Percentiles rank a stretch among this genome's conserved stretches.
These are phyloP conservation scores for Cryptococcus sp. DNA, from an alignment of 1,284 basidiomycete genomes.

Conservation along the genomic window DNA sequence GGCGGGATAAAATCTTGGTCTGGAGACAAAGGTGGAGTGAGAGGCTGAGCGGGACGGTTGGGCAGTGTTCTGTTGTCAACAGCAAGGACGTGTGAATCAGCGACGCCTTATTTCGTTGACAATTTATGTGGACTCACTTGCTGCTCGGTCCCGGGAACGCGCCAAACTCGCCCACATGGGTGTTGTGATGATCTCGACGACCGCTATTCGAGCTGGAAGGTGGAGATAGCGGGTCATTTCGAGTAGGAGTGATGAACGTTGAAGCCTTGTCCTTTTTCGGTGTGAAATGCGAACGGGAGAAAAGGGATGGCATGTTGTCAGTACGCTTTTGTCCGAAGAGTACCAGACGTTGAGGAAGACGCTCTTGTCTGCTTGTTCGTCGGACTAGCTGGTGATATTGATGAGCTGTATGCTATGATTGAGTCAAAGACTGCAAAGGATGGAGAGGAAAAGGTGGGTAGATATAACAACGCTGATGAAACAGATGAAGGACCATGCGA, in stretches of 20 bases:
- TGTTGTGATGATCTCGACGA: background rate
- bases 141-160: background rate
- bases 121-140: background rate
- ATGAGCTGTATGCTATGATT: no score
- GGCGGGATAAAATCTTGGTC: conserved; percentile 12
- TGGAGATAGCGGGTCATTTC: background rate
- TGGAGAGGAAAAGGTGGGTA: no score
- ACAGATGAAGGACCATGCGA: no score
- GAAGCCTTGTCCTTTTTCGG: background rate
- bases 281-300: background rate
- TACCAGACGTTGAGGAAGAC: no score
- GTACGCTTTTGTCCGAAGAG: no score
- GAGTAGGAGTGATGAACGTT: background rate
- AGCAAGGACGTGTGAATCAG: background rate
- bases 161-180: background rate
- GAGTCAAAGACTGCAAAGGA: no score
- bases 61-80: conserved; percentile 7
- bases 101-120: background rate
- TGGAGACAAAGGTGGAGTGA: conserved; percentile 15
- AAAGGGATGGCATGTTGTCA: background rate
- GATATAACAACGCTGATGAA: no score
- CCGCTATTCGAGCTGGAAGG: no score
- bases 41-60: conserved; percentile 4
- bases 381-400: no score
- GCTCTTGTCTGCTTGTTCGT: no score